Evolutionary conservation across 805 yeast genomes (phyloP), one percentile per base, ranked within the genome.

Genomic region (Ogataea kodamae): DNA sequence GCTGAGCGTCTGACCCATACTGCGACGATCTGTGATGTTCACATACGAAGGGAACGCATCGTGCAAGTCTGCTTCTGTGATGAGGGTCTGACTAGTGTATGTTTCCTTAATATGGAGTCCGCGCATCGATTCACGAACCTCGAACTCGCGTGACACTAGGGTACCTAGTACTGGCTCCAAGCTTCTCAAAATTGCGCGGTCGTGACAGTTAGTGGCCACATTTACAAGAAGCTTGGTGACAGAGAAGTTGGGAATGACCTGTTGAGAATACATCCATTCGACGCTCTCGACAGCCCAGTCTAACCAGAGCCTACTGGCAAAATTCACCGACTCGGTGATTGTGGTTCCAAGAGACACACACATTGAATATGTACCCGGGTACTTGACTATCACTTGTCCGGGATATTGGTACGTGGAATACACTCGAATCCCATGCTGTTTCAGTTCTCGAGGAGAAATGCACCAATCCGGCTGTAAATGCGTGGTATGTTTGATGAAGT

Each of bases 291-390:
- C 12, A 0, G 76, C 70, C 33, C 64, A 54, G 3, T 62, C 55
- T 8, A 81, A 47, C 88, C 89, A 81, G 6, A 65, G 55, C 8
- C 52, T 43, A 1, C 81, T 66, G 1, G 83, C 81, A 61, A 80
- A 71, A 35, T 69, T 67, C 3, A 71, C 74, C 21, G 68, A 64
- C 53, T 81, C 84, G 33, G 72, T 68, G 5, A 79, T 53, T 25
- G 68, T 67, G 31, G 75, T 65, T 0, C 87, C 88, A 10, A 74
- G 52, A 0, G 80, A 74, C 3, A 78, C 50, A 4, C 54, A 58
- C 9, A 76, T 54, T 1, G 79, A 61, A 49, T 74, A 80, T 1
- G 73, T 49, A 35, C 66, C 64, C 0, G 89, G 87, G 43, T 60
- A 76, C 36, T 70, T 76, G 38, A 80, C 60, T 5, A 82, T 57